phyloP scores from a whole-genome alignment of 1,139 yeast species.

The Kodamaea plutei region DNA sequence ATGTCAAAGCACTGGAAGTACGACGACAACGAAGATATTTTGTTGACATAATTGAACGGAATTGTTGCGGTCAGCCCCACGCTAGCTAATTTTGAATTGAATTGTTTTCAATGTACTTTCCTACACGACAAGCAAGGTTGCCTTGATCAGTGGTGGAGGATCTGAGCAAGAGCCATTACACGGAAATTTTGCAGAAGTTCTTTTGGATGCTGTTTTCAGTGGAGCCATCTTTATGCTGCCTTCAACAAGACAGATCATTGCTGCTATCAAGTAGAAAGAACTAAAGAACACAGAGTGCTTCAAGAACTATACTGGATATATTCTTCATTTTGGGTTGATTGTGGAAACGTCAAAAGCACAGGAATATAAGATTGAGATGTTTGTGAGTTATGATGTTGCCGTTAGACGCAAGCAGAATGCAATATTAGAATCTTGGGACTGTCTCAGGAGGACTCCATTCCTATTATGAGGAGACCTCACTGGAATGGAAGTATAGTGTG shows the following conservation, averaged over 20 bases:
- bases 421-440: constrained; percentile 21
- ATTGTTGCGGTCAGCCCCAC: constrained; percentile 67
- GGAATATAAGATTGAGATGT: constrained; percentile 67
- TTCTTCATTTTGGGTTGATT: constrained; percentile 85
- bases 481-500: constrained; percentile 10
- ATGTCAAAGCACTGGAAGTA: too few relatives aligned
- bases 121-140: constrained; percentile 49
- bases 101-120: constrained; percentile 55
- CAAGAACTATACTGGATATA: constrained; percentile 92
- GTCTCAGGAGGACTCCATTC: constrained; percentile 7
- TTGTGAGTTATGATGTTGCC: constrained; percentile 89
- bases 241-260: constrained; percentile 78
- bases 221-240: constrained; percentile 93
- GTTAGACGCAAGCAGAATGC: constrained; percentile 85
- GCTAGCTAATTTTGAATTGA: constrained; percentile 57
- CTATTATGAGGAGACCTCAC: constrained; percentile 3
- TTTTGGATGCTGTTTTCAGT: constrained; percentile 81
- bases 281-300: constrained; percentile 60
- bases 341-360: constrained; percentile 81
- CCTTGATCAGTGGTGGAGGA: constrained; percentile 87
- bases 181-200: constrained; percentile 83
- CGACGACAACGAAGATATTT: constrained; percentile 57
- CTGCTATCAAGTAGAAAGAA: constrained; percentile 62
- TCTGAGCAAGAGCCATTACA: constrained; percentile 95
- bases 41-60: constrained; percentile 61